Conservation (phyloP, 2,329 filamentous ascomycete genomes). For the Cladosporium velox region DNA sequence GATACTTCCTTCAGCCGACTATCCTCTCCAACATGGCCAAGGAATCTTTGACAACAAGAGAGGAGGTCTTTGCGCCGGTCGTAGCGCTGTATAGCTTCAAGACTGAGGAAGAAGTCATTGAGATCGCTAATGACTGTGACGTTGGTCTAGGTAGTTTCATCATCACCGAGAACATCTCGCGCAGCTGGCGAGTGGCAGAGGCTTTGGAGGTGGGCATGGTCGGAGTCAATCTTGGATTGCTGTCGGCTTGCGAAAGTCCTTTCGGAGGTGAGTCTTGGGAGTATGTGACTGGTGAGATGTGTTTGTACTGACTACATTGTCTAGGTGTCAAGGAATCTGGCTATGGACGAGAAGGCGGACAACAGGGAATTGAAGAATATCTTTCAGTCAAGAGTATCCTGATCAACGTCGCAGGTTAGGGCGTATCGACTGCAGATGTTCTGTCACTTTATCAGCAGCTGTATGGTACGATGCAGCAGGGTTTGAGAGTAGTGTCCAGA, state of each 20-base stretch:
- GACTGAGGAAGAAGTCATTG: conserved; percentile 64
- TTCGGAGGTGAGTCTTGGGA: conserved; percentile 23
- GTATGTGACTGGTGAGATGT: background rate
- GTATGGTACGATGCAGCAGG: background rate
- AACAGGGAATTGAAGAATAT: conserved; percentile 77
- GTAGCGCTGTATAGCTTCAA: conserved; percentile 66
- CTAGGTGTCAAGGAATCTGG: conserved; percentile 71
- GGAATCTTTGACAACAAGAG: conserved; percentile 58
- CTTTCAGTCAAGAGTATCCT: conserved; percentile 70
- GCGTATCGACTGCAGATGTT: background rate
- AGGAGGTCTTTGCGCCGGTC: conserved; percentile 68
- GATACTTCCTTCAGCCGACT: conserved; percentile 72
- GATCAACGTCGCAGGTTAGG: conserved; percentile 12
- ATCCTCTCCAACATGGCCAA: conserved; percentile 61
- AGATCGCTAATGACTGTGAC: conserved; percentile 60
- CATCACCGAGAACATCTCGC: conserved; percentile 37
- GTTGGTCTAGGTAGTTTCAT: conserved; percentile 64
- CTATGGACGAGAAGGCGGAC: conserved; percentile 76
- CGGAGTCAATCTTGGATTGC: conserved; percentile 15
- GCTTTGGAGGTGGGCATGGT: conserved; percentile 38
- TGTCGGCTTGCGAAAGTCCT: conserved; percentile 26
- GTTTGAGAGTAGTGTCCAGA: no score
- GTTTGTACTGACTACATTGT: background rate
- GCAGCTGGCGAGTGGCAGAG: conserved; percentile 40
- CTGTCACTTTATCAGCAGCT: background rate